Percentiles rank a stretch among this genome's conserved stretches.
phyloP scores from a whole-genome alignment of 2,329 filamentous ascomycete genomes.

The Malbranchea cinnamomea region DNA sequence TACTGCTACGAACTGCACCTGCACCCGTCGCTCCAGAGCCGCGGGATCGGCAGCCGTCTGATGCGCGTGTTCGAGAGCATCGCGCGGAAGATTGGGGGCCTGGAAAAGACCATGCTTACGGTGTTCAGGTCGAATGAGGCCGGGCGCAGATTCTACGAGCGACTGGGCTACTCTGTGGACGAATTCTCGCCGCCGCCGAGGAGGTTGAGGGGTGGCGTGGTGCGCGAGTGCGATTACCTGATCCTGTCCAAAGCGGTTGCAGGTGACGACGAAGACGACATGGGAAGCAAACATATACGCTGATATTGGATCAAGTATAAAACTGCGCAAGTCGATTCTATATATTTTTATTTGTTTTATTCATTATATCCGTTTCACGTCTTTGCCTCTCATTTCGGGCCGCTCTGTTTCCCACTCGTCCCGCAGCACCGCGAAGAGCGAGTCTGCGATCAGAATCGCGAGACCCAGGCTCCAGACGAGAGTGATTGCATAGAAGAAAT shows the following conservation, averaged over 20 bases:
- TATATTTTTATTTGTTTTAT: too few species aligned
- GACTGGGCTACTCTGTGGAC: slow-evolving; percentile 37
- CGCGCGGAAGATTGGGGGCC: slow-evolving; percentile 29
- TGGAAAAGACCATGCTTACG: slow-evolving; percentile 46
- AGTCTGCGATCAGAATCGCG: slow-evolving; percentile 72
- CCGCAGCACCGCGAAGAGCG: slow-evolving; percentile 72
- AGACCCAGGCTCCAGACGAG: slow-evolving; percentile 93
- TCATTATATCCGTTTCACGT: slow-evolving; percentile 75
- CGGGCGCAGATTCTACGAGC: slow-evolving; percentile 36
- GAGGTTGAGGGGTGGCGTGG: slow-evolving; percentile 33
- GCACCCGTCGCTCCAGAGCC: slow-evolving; percentile 26
- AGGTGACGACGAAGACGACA: background rate
- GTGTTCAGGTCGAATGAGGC: slow-evolving; percentile 38
- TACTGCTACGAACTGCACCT: slow-evolving; percentile 52
- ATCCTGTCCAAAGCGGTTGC: slow-evolving; percentile 36
- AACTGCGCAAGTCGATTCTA: too few species aligned
- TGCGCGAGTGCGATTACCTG: slow-evolving; percentile 36
- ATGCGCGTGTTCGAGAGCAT: slow-evolving; percentile 35
- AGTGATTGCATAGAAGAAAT: slow-evolving; percentile 98
- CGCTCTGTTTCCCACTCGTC: slow-evolving; percentile 91
- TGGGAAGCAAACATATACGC: background rate
- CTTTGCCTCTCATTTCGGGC: slow-evolving; percentile 78
- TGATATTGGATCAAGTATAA: too few species aligned
- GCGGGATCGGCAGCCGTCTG: slow-evolving; percentile 37
- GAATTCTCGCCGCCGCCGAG: slow-evolving; percentile 37